phyloP scores from a whole-genome alignment of 2,329 filamentous ascomycete genomes.

The Fusarium nematophilum region DNA sequence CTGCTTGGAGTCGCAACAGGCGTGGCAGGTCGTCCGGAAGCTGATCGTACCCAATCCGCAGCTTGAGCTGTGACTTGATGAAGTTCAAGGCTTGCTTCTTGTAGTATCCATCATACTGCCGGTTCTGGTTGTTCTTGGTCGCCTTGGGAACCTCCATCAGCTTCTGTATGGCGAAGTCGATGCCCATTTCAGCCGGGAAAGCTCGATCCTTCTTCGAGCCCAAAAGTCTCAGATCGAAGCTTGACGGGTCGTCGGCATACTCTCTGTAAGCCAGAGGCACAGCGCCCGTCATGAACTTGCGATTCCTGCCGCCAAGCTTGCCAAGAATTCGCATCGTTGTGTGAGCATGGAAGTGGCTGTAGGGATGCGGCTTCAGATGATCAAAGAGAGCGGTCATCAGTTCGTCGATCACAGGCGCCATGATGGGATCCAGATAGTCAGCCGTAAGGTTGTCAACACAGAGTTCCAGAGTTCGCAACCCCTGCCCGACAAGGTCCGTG shows the following conservation, averaged over 20 bases:
- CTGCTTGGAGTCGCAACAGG: conserved; percentile 86
- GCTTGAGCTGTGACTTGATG: conserved; percentile 88
- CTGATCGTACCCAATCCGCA: conserved; percentile 87
- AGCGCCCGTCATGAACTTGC: conserved; percentile 93
- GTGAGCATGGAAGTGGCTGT: conserved; percentile 97
- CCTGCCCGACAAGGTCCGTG: conserved; percentile 93
- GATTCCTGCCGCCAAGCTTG: conserved; percentile 93
- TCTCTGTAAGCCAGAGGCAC: conserved; percentile 84
- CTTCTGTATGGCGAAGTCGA: conserved; percentile 90
- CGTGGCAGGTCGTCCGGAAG: conserved; percentile 90
- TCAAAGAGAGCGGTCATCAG: conserved; percentile 98
- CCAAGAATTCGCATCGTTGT: conserved; percentile 97
- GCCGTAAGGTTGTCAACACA: conserved; percentile 98
- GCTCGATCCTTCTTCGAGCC: conserved; percentile 90
- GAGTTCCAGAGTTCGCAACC: conserved; percentile 90
- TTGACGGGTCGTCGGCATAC: conserved; percentile 88
- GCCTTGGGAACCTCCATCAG: conserved; percentile 82
- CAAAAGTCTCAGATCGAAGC: conserved; percentile 88
- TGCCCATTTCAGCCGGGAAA: conserved; percentile 86
- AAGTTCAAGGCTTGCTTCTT: conserved; percentile 93
- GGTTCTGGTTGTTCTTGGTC: conserved; percentile 62
- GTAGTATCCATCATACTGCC: conserved; percentile 82
- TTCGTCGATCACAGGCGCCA: conserved; percentile 98
- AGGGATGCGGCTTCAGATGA: conserved; percentile 91
- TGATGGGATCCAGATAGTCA: conserved; percentile 97